Conservation (phyloP, 331 rosid genomes). For the Quercus phellos region DNA sequence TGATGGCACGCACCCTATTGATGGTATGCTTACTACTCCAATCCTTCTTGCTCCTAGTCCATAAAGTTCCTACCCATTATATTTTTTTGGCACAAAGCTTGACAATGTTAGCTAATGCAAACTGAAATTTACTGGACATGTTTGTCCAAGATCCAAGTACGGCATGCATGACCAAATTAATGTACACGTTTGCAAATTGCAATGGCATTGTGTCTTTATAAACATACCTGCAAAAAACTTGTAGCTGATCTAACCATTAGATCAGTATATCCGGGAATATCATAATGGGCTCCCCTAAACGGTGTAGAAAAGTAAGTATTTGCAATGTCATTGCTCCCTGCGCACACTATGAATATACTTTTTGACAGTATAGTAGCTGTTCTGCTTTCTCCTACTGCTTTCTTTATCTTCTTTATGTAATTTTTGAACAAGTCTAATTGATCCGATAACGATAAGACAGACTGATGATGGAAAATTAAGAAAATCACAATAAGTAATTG, state of each 20-base stretch:
- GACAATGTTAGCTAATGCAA: too few species aligned
- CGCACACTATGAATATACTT: conserved; percentile 44
- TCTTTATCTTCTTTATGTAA: conserved; percentile 36
- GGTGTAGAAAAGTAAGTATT: conserved; percentile 44
- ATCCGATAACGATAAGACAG: conserved; percentile 45
- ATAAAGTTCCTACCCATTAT: conserved; percentile 45
- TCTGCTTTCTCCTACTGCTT: conserved; percentile 38
- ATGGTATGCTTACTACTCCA: conserved; percentile 40
- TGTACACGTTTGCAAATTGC: too few species aligned
- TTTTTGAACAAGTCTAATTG: conserved; percentile 50
- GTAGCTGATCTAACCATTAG: conserved; percentile 49
- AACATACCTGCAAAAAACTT: conserved; percentile 45
- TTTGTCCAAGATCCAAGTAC: too few species aligned
- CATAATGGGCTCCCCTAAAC: conserved; percentile 31
- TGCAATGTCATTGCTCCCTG: conserved; percentile 62
- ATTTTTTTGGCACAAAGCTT: too few species aligned
- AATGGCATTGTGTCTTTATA: not conserved
- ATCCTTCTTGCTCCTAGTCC: conserved; percentile 57
- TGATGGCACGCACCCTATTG: conserved; percentile 68
- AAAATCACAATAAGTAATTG: not conserved
- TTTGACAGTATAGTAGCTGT: conserved; percentile 35
- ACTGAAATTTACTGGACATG: not conserved
- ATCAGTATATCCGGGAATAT: conserved; percentile 48
- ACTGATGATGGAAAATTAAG: conserved; percentile 26
- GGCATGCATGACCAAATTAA: too few species aligned